Evolutionary conservation across 1,284 basidiomycete genomes (phyloP).

Genomic region (Mycena sp.): DNA sequence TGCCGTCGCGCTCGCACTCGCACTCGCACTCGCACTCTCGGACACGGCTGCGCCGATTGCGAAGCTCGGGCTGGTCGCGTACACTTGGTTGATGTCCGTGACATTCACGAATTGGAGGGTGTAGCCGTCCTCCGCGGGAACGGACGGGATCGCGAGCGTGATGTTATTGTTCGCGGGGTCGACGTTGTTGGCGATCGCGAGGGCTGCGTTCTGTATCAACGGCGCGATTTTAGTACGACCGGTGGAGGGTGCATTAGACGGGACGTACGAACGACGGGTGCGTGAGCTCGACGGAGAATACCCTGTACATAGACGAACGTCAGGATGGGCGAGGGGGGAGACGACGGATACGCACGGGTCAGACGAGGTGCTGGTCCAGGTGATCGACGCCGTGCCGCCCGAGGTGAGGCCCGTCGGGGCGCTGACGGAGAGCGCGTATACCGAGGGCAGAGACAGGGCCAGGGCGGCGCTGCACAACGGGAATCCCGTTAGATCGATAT

Average conservation of each 20-base stretch:
- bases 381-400: conserved; percentile 50
- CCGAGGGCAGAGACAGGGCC: no score
- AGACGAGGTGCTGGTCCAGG: conserved; percentile 51
- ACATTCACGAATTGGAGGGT: conserved; percentile 59
- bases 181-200: conserved; percentile 70
- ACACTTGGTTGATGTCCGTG: conserved; percentile 60
- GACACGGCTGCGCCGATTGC: conserved; percentile 44
- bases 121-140: conserved; percentile 62
- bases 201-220: conserved; percentile 57
- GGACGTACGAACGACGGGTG: conserved; percentile 13
- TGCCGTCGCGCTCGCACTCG: conserved; percentile 30
- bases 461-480: no score
- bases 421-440: conserved; percentile 52
- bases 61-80: conserved; percentile 54
- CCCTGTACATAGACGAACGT: conserved; percentile 29
- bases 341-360: conserved; percentile 49
- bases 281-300: conserved; percentile 43
- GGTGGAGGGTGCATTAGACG: no score
- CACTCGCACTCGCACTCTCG: neutral
- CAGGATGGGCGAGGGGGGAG: neutral
- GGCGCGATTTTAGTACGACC: conserved; percentile 46
- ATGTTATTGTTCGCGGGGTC: conserved; percentile 45
- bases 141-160: conserved; percentile 55
- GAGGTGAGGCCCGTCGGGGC: conserved; percentile 48
- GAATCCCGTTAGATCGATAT: no score